phyloP scores from a whole-genome alignment of 2,329 filamentous ascomycete genomes.

The Colletotrichum costaricense region DNA sequence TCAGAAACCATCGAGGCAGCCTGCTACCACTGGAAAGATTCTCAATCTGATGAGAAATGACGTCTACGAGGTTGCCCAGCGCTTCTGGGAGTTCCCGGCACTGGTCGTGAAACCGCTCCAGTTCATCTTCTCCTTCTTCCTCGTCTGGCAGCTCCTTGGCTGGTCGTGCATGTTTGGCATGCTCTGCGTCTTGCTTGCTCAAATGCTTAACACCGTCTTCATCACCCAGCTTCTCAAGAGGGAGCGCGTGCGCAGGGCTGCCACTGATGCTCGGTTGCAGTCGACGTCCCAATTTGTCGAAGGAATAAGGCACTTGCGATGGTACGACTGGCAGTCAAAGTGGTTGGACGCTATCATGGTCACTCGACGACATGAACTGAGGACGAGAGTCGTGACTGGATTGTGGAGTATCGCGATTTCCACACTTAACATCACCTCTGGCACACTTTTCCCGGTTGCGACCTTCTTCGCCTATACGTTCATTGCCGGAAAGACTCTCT shows the following conservation, averaged over 20 bases:
- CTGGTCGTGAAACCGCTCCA: conserved; percentile 82
- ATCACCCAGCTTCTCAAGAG: conserved; percentile 74
- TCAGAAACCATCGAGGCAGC: conserved; percentile 56
- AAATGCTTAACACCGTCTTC: conserved; percentile 75
- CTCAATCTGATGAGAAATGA: conserved; percentile 87
- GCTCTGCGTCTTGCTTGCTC: conserved; percentile 74
- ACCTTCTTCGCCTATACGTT: conserved; percentile 86
- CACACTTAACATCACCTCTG: conserved; percentile 77
- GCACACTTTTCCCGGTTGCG: conserved; percentile 81
- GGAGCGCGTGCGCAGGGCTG: conserved; percentile 76
- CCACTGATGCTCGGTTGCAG: conserved; percentile 83
- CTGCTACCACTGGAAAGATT: conserved; percentile 90
- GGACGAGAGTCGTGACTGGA: conserved; percentile 71
- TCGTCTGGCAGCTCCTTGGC: conserved; percentile 84
- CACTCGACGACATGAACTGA: conserved; percentile 75
- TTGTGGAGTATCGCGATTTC: conserved; percentile 72
- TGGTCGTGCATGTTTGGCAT: conserved; percentile 83
- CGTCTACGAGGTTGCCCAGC: conserved; percentile 83
- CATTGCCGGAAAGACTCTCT: conserved; percentile 73
- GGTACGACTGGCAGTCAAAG: conserved; percentile 84
- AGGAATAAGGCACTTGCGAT: conserved; percentile 81
- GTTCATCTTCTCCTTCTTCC: conserved; percentile 76
- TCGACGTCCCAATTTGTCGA: conserved; percentile 89
- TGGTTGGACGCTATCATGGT: conserved; percentile 79
- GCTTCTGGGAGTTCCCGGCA: conserved; percentile 89